Evolutionary conservation across 306 rosid genomes (phyloP), one percentile per base, ranked within the genome.

Genomic region (Quercus berberidifolia): DNA sequence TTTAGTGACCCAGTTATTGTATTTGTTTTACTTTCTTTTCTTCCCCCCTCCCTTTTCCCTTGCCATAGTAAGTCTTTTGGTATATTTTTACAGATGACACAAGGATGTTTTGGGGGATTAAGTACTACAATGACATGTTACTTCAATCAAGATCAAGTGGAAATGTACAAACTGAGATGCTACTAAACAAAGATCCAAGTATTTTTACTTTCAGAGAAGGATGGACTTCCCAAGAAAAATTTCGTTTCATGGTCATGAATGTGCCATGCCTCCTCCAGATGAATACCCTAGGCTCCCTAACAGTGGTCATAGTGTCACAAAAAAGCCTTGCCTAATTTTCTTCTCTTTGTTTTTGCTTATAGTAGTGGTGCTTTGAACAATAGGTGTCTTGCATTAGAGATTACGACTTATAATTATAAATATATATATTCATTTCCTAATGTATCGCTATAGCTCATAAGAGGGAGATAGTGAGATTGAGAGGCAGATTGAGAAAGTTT

Each of bases 191-290:
- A 21, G 23, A 21, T 21, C 23, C 23, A 21, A 21, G 23, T 21
- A 21, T 21, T 21, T 21, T 21, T 21, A 21, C 23, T 21, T 21
- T 21, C 23, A 21, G 23, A 21, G 23, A 21, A 21, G 23, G 98
- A 55, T 94, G 98, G 97, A 70, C 30, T 92, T 94, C 79, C 98
- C 96, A 0, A 89, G 94, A 80, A 94, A 74, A 76, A 79, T 94
- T 75, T 85, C 86, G n/a, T 94, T 92, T 41, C 88, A 94, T 78
- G 97, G 97, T 0, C 94, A 94, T 74, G 91, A 85, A 13, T 94
- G 98, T 83, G 97, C 89, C 5, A 87, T 92, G 92, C 96, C 98
- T 12, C 85, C 90, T 70, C 97, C 97, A 5, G 91, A 92, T 18
- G 68, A 82, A 1, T 94, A 86, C 55, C 98, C 96, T 1, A 69